Evolutionary conservation across 2,329 filamentous ascomycete species (phyloP).

Genomic region (Epichloe coenophiala): DNA sequence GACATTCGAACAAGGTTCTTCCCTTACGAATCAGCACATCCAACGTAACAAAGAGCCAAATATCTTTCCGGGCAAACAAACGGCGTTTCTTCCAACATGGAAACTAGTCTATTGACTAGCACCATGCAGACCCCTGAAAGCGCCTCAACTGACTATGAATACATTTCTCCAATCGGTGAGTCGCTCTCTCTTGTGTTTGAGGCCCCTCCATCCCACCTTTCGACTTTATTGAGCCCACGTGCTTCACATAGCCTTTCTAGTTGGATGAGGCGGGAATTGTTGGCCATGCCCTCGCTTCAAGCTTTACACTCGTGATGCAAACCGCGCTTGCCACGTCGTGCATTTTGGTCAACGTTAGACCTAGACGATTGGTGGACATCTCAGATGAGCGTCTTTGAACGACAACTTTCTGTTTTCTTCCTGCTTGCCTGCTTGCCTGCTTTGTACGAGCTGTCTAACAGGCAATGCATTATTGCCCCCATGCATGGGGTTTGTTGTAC

Average conservation of each 20-base stretch:
- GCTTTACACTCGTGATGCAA: not conserved
- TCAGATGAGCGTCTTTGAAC: not conserved
- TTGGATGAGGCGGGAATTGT: conserved; percentile 10
- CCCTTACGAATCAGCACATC: conserved; percentile 11
- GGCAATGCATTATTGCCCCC: not conserved
- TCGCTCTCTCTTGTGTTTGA: conserved; percentile 5
- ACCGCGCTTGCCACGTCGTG: not conserved
- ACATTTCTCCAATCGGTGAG: conserved; percentile 44
- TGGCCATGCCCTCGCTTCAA: not conserved
- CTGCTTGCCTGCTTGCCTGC: not conserved
- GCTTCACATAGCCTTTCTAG: conserved; percentile 26
- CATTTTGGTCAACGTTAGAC: not conserved
- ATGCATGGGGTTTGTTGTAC: not conserved
- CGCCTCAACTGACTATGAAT: conserved; percentile 28
- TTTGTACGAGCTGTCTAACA: not conserved
- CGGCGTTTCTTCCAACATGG: conserved; percentile 18
- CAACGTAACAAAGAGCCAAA: not conserved
- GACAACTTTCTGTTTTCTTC: not conserved
- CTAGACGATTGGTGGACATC: not conserved
- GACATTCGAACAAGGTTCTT: not conserved
- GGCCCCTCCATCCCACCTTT: not conserved
- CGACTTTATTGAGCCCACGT: conserved; percentile 23
- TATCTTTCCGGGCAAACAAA: not conserved
- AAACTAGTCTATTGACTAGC: conserved; percentile 20
- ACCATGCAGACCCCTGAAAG: conserved; percentile 30